Evolutionary conservation across 2,329 filamentous ascomycete species (phyloP), one percentile per base, ranked within the genome.

Genomic region (Didymella exigua): DNA sequence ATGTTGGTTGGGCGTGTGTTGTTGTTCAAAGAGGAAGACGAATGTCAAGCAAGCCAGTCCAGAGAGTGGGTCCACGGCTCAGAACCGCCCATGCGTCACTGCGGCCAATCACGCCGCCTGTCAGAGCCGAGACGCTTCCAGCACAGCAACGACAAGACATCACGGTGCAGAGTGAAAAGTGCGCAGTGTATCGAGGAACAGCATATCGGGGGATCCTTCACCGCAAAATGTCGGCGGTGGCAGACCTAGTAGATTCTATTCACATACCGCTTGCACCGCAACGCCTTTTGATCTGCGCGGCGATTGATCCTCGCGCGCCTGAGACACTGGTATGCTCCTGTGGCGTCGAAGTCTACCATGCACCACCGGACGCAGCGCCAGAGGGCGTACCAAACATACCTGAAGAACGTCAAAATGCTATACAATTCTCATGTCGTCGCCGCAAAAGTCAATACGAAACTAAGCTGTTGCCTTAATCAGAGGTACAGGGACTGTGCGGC

Each of bases 401-500:
- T 51, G 29, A 31, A 48, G 21, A 54, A 50, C 33, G 27, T 29
- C 19, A 29, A 52, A 55, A 59, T 57, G 54, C 53, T 63, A 44
- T 56, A 61, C 46, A 44, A 55, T 23, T 34, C 43, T 27, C 26
- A 36, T 13, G 31, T 21, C 36, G 46, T 21, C 56, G 40, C 49
- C 49, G 13, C 49, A 51, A 53, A 24, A 24, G 54, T 56, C 27
- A 14, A 55, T 34, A 24, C 47, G 33, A 51, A 23, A 31, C 42
- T 27, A 18, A 26, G 9, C 24, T 48, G 41, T 45, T 47, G 46
- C 40, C 58, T 49, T n/a, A 30, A 55, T 67, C 58, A 76, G 48
- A 97, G 82, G 74, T 97, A 98, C 76, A 98, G 80, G 67, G 90
- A 96, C 80, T 97, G 93, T 42, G 93, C 91, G 21, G 93, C 92